Base-by-base conservation (phyloP, 768 basidiomycete genomes). In the Russula virescens region DNA sequence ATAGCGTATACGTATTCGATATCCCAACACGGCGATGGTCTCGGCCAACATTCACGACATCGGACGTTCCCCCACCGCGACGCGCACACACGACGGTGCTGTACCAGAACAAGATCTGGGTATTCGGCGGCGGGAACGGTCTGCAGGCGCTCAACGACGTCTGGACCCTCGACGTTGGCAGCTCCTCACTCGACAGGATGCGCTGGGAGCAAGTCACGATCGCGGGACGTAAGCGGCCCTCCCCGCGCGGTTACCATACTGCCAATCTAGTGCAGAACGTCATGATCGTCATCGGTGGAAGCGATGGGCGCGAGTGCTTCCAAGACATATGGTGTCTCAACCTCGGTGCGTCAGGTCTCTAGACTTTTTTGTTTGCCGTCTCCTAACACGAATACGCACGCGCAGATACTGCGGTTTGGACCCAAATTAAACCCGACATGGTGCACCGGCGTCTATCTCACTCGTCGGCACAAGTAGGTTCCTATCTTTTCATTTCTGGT, bases 81-180 rank as follows among this genome's bases (percentile, higher is more conserved):
- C 85, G 95, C 28, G 94, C 95, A 1, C 95, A 98, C 73, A 91
- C 92, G 0, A 84, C 91, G 0, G 88, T 94, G 16, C 75, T 85
- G 23, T 86, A 92, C 69, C 76, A 77, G 31, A 79, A 80, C 61
- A 87, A 83, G 70, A 80, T 98, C 0, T 91, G 89, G 78, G 75
- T 97, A 4, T 97, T 96, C 69, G 95, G 94, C 9, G 94, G 95
- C n/a, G 94, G 95, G 2, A 95, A 93, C 62, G 95, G 95, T 0
- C 78, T 88, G 76, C 83, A 82, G n/a, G 94, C 95, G 0, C 78
- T 97, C 59, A 91, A 91, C 68, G 94, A 97, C 72, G 76, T 95
- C 21, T 96, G 94, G 93, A 84, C 87, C 18, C 76, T 96, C 25
- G 91, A 96, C 61, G 83, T 88, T 38, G 75, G 78, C 55, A 68